A percentile compares a stretch with the other conserved stretches of the same genome.
These are phyloP conservation scores for Trametes versicolor DNA, from an alignment of 1,284 basidiomycete genomes.

Conservation along the genomic window DNA sequence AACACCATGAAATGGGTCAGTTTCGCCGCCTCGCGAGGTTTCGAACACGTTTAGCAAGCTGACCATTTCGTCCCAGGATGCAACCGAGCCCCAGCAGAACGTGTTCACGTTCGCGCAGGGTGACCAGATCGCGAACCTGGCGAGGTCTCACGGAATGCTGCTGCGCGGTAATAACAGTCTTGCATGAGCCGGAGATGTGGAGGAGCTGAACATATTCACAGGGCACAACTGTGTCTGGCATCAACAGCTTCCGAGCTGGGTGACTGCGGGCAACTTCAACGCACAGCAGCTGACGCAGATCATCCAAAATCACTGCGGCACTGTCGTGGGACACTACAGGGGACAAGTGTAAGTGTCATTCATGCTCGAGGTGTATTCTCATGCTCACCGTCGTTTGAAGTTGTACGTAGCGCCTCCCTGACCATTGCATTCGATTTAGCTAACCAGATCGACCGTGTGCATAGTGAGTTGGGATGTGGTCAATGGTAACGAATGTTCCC, in stretches of 20 bases:
- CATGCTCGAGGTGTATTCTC: not conserved
- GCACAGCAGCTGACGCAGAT: conserved; percentile 54
- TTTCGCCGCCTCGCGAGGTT: conserved; percentile 5
- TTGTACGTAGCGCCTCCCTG: conserved; percentile 31
- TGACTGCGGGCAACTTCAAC: conserved; percentile 53
- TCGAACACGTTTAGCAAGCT: not conserved
- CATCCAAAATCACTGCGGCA: conserved; percentile 56
- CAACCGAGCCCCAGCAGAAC: conserved; percentile 60
- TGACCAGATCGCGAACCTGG: conserved; percentile 58
- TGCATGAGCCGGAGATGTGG: not conserved
- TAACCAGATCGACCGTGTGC: not conserved
- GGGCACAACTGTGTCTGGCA: conserved; percentile 66
- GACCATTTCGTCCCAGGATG: conserved; percentile 47
- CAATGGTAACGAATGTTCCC: conserved; percentile 41
- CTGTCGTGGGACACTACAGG: conserved; percentile 58
- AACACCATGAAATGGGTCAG: conserved; percentile 68
- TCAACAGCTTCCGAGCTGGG: conserved; percentile 63
- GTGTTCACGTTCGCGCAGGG: conserved; percentile 57
- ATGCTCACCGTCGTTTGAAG: conserved; percentile 23
- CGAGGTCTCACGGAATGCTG: conserved; percentile 53
- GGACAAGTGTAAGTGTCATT: conserved; percentile 54
- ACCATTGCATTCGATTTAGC: not conserved
- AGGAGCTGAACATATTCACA: not conserved
- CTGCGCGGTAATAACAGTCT: conserved; percentile 35
- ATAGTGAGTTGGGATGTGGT: conserved; percentile 50